Conservation (phyloP, 192 early-diverging fungal genomes). For the Thamnidium elegans region DNA sequence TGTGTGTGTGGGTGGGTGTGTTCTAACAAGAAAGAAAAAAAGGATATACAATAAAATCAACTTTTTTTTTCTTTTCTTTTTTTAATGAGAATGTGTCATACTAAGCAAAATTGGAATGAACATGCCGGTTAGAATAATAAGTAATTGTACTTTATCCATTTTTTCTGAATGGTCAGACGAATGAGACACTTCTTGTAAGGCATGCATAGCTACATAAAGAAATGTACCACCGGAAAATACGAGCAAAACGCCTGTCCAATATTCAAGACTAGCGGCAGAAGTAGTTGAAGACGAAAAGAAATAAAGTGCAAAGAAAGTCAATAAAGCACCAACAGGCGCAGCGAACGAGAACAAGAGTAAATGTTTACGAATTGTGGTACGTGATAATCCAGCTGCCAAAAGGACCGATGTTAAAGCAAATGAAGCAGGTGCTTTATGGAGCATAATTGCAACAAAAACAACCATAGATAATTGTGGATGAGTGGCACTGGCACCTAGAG, state of each 20-base stretch:
- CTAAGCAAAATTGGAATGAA: constrained; percentile 26
- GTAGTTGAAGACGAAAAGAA: constrained; percentile 5
- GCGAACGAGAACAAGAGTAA: constrained; percentile 79
- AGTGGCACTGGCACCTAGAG: constrained; percentile 82
- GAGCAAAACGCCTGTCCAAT: constrained; percentile 79
- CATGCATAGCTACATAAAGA: constrained; percentile 87
- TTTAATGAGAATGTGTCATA: constrained; percentile 28
- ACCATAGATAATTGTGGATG: constrained; percentile 62
- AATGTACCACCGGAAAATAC: constrained; percentile 89
- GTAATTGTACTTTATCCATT: constrained; percentile 5
- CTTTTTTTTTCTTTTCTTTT: too few species aligned
- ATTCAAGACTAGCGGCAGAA: constrained; percentile 38
- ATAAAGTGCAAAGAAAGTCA: constrained; percentile 42
- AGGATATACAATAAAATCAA: too few species aligned
- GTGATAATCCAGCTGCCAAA: constrained; percentile 67
- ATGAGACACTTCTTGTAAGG: constrained; percentile 39
- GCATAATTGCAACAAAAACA: constrained; percentile 91
- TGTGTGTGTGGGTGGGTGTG: not conserved
- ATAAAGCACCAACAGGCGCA: constrained; percentile 81
- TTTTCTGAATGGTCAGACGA: not conserved
- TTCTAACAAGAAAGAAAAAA: too few species aligned
- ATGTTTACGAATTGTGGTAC: constrained; percentile 67
- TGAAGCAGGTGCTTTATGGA: constrained; percentile 94
- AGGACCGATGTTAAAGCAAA: constrained; percentile 89
- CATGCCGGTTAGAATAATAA: constrained; percentile 28